phyloP scores from a whole-genome alignment of 495 filamentous ascomycete genomes.

The Jackrogersella minutella region DNA sequence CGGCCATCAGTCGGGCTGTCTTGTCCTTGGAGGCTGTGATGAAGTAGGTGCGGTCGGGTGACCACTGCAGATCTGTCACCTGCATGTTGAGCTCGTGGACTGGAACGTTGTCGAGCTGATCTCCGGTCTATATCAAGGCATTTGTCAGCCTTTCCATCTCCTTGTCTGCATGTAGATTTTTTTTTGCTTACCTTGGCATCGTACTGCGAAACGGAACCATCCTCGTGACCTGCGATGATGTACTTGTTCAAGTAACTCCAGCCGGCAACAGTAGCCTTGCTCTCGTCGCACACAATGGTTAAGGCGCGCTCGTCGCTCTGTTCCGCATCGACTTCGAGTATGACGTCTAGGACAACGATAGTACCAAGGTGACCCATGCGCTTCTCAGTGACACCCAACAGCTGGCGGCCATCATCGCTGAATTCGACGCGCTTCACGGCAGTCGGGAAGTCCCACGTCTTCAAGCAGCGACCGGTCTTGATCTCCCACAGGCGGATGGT shows the following conservation, averaged over 20 bases:
- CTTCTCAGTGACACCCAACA: slow-evolving; percentile 96
- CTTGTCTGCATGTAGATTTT: neutral
- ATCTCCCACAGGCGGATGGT: slow-evolving; percentile 97
- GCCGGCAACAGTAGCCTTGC: slow-evolving; percentile 94
- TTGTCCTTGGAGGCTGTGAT: slow-evolving; percentile 98
- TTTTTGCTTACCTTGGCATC: slow-evolving; percentile 77
- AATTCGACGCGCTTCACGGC: slow-evolving; percentile 97
- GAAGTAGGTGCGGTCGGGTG: slow-evolving; percentile 92
- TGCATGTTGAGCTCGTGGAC: slow-evolving; percentile 83
- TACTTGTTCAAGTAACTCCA: slow-evolving; percentile 93
- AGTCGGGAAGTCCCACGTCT: slow-evolving; percentile 96
- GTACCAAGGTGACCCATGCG: slow-evolving; percentile 94
- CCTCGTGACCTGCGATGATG: slow-evolving; percentile 97
- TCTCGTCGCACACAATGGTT: slow-evolving; percentile 89
- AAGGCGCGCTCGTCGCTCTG: slow-evolving; percentile 83
- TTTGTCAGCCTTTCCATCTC: slow-evolving; percentile 15
- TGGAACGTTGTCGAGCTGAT: slow-evolving; percentile 77
- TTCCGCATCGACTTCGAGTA: slow-evolving; percentile 76
- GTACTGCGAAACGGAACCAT: slow-evolving; percentile 92
- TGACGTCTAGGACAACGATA: slow-evolving; percentile 89
- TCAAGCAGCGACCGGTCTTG: slow-evolving; percentile 88
- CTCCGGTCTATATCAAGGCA: slow-evolving; percentile 69
- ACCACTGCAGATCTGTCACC: slow-evolving; percentile 96
- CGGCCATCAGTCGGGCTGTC: slow-evolving; percentile 83
- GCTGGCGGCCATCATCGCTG: slow-evolving; percentile 84